Evolutionary conservation across 2,329 filamentous ascomycete species (phyloP), one percentile per base, ranked within the genome.

Genomic region (Rhynchosporium graminicola): DNA sequence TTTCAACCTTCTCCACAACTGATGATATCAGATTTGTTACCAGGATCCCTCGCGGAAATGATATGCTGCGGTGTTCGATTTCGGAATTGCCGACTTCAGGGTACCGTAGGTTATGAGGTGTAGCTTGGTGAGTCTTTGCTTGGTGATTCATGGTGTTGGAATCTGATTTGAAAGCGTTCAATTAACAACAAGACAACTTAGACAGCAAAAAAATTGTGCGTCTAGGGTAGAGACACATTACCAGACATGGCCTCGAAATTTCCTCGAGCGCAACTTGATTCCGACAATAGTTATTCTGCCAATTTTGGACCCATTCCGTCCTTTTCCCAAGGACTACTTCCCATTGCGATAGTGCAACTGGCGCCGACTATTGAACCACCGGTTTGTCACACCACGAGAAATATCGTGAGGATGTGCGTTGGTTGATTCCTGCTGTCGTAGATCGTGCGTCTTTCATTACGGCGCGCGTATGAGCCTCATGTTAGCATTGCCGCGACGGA

Each of bases 401-500:
- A 36, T 3, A 4, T 3, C 6, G 38, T 9, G 20, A 15, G 20
- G 12, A 6, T 26, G n/a, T 46, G 45, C 28, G 26, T 20, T n/a
- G 45, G 28, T 3, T 38, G 33, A n/a, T 20, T 20, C 1, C 15
- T n/a, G 15, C 3, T 51, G 12, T 20, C n/a, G 13, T 31, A 28
- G 2, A 33, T 57, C 40, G 54, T 57, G 40, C 38, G 36, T 33
- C 29, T 45, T 40, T 13, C 20, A 26, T 7, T 8, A 8, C 2
- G 40, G 40, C 54, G 33, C 13, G 54, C 54, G 54, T 13, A 40
- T 36, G 6, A 28, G n/a, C 20, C n/a, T 55, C 20, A 40, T 57
- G 42, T 57, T 46, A 28, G 20, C 38, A 46, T 57, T 45, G 54
- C 12, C 54, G 54, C 54, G 38, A 9, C 33, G 9, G 40, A 13